phyloP scores from a whole-genome alignment of 1,284 basidiomycete genomes.

The Tylopilus sp. region DNA sequence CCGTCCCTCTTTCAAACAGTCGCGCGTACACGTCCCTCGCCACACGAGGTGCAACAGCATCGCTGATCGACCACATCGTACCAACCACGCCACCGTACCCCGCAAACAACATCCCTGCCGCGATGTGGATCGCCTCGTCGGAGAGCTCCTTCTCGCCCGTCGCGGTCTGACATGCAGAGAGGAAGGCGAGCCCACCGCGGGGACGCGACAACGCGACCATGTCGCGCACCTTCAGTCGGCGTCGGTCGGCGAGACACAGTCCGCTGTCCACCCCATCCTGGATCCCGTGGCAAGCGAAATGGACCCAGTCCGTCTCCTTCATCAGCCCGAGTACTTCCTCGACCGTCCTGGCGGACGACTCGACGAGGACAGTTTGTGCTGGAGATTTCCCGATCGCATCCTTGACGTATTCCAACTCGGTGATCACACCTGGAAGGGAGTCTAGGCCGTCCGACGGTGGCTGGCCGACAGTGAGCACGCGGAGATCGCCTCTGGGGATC shows the following conservation, averaged over 20 bases:
- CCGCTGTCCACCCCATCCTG: neutral
- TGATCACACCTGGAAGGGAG: neutral
- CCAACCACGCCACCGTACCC: no score
- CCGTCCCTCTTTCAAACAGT: no score
- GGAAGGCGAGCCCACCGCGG: neutral
- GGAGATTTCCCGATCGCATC: neutral
- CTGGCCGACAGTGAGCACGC: neutral
- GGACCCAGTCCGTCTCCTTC: neutral
- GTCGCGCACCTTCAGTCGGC: neutral
- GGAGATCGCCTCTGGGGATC: neutral
- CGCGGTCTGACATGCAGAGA: neutral
- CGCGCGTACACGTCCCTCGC: no score
- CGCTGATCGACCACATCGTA: no score
- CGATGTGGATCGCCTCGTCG: no score
- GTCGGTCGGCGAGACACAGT: neutral
- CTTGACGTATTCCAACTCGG: neutral
- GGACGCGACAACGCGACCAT: neutral
- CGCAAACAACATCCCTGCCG: no score
- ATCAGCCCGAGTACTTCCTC: neutral
- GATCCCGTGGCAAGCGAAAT: neutral
- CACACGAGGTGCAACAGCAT: no score
- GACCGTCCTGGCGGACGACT: neutral
- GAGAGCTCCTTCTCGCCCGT: neutral
- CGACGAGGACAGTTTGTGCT: neutral
- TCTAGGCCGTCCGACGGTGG: neutral